Evolutionary conservation across 345 rosid genomes (phyloP).

Genomic region (Ricinus communis): DNA sequence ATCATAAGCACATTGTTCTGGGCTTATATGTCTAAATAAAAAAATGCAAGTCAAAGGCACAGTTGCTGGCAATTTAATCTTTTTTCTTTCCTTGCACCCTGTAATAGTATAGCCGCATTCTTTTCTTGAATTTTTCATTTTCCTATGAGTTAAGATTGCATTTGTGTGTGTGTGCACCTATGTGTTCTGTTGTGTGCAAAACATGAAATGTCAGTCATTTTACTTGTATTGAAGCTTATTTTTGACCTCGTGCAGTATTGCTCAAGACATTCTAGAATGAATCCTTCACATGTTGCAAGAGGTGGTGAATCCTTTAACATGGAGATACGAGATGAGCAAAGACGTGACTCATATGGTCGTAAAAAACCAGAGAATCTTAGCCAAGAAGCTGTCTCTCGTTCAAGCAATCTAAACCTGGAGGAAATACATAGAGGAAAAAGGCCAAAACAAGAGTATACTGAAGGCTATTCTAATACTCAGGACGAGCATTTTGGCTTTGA

Average conservation of each 20-base stretch:
- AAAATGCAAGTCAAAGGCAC: background rate
- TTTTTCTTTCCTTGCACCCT: background rate
- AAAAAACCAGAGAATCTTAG: slow-evolving; percentile 41
- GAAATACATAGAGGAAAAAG: slow-evolving; percentile 60
- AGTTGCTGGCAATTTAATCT: background rate
- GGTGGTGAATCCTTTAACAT: too few species aligned
- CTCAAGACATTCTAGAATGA: background rate
- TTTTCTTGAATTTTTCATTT: slow-evolving; percentile 1
- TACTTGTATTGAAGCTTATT: background rate
- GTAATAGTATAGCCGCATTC: background rate
- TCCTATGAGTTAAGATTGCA: background rate
- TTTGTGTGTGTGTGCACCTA: background rate
- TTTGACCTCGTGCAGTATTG: slow-evolving; percentile 13
- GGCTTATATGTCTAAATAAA: background rate
- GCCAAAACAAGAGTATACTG: slow-evolving; percentile 54
- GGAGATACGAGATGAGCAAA: slow-evolving; percentile 27
- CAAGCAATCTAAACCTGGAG: slow-evolving; percentile 23
- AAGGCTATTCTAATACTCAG: slow-evolving; percentile 32
- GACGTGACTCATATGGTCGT: slow-evolving; percentile 26
- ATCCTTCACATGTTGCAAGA: slow-evolving; percentile 19
- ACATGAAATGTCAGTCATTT: background rate
- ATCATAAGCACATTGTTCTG: background rate
- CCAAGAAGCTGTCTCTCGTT: slow-evolving; percentile 24
- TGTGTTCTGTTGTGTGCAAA: background rate
- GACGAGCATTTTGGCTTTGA: slow-evolving; percentile 16